A percentile compares a stretch with the other conserved stretches of the same genome.
These are phyloP conservation scores for Curvularia sp. DNA, from an alignment of 2,329 filamentous ascomycete genomes.

Conservation along the genomic window DNA sequence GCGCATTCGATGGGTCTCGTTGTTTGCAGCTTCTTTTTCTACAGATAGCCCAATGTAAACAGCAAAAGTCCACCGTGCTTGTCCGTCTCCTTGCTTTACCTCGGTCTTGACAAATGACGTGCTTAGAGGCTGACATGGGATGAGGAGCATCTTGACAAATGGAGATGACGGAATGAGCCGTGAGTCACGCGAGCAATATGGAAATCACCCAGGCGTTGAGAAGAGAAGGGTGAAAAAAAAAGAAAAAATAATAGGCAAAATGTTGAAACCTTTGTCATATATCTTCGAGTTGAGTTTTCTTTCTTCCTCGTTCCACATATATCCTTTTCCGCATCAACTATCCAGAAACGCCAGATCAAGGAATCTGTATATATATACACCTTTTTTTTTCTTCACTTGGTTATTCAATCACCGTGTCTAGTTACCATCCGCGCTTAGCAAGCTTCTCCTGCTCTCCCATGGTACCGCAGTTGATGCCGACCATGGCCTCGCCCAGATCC, in stretches of 20 bases:
- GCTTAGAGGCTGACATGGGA: constrained; percentile 7
- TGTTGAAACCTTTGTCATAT: not conserved
- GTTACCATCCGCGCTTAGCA: constrained; percentile 81
- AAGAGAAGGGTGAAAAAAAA: not conserved
- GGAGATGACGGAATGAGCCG: not conserved
- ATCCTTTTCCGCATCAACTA: not conserved
- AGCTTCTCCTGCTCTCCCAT: constrained; percentile 84
- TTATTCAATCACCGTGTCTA: no score
- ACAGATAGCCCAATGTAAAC: constrained; percentile 16
- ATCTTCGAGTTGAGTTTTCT: constrained; percentile 5
- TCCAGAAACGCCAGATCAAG: not conserved
- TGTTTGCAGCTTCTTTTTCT: constrained; percentile 4
- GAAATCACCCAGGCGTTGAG: no score
- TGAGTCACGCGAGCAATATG: not conserved
- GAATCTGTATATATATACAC: not conserved
- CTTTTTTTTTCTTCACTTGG: not conserved
- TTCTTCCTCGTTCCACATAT: constrained; percentile 6
- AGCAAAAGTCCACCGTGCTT: not conserved
- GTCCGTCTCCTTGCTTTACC: not conserved
- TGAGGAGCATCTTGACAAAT: constrained; percentile 11
- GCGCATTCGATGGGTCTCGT: constrained; percentile 3
- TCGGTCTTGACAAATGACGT: constrained; percentile 15
- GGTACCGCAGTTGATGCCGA: constrained; percentile 84
- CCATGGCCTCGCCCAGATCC: constrained; percentile 96
- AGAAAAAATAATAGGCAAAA: not conserved